phyloP scores from a whole-genome alignment of 129 eudicot species.

The Saussurea involucrata region DNA sequence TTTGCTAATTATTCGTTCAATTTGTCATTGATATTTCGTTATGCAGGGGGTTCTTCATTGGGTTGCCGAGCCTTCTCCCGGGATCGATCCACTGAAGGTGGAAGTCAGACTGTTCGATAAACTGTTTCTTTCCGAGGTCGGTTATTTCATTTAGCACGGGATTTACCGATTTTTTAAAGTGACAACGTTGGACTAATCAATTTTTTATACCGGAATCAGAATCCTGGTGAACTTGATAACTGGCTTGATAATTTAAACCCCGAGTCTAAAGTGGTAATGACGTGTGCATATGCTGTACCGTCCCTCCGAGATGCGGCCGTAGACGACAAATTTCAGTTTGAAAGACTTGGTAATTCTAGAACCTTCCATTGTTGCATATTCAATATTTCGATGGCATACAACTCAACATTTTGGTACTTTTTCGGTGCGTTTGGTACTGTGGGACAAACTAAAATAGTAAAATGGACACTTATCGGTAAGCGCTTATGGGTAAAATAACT shows the following conservation, averaged over 20 bases:
- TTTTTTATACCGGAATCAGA: conserved; percentile 34
- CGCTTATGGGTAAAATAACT: no score
- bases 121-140: conserved; percentile 72
- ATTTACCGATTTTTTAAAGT: not conserved
- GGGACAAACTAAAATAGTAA: no score
- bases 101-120: conserved; percentile 84
- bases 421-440: no score
- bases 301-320: conserved; percentile 51
- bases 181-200: not conserved
- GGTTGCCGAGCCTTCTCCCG: conserved; percentile 86
- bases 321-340: conserved; percentile 89
- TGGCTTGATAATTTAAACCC: conserved; percentile 91
- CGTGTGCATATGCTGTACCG: conserved; percentile 73
- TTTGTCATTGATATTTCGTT: not conserved
- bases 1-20: not conserved
- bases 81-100: conserved; percentile 72
- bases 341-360: conserved; percentile 68
- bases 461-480: no score
- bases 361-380: conserved; percentile 4
- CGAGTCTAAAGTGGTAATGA: conserved; percentile 69
- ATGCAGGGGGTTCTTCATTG: conserved; percentile 94
- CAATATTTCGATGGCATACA: not conserved
- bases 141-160: not conserved
- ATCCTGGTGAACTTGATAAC: conserved; percentile 81
- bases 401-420: not conserved